Conservation (phyloP, 192 early-diverging fungal species). For the Coemansia sp. region DNA sequence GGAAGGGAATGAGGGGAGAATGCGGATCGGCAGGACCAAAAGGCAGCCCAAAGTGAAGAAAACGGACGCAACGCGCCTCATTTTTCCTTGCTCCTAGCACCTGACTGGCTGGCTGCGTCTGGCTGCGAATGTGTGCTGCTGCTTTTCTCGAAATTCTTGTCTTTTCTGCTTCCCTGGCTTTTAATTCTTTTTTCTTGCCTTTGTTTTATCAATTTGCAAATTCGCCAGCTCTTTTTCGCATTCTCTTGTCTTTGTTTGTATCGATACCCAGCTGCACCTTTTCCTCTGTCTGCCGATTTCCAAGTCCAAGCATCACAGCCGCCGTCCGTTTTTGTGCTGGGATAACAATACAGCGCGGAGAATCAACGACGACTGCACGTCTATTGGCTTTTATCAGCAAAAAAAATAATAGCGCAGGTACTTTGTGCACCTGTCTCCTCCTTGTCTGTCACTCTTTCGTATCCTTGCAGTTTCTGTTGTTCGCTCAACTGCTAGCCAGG, state of each 20-base stretch:
- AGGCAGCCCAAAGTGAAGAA: neutral
- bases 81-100: neutral
- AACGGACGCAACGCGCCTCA: neutral
- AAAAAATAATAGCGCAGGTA: neutral
- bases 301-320: neutral
- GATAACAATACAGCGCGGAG: neutral
- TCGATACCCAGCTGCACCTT: neutral
- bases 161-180: neutral
- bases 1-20: conserved; percentile 6
- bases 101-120: neutral
- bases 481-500: neutral
- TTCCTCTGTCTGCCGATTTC: neutral
- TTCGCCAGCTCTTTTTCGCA: neutral
- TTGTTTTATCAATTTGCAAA: conserved; percentile 5
- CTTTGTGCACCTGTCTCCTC: too few species aligned
- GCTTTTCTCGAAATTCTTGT: neutral
- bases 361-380: neutral
- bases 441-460: neutral
- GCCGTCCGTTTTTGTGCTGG: neutral
- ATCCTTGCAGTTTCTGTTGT: too few species aligned
- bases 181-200: neutral
- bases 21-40: neutral
- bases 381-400: neutral
- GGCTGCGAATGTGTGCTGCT: neutral
- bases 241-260: conserved; percentile 8